Conservation (phyloP, 2,329 filamentous ascomycete species). For the Paramyrothecium roridum region DNA sequence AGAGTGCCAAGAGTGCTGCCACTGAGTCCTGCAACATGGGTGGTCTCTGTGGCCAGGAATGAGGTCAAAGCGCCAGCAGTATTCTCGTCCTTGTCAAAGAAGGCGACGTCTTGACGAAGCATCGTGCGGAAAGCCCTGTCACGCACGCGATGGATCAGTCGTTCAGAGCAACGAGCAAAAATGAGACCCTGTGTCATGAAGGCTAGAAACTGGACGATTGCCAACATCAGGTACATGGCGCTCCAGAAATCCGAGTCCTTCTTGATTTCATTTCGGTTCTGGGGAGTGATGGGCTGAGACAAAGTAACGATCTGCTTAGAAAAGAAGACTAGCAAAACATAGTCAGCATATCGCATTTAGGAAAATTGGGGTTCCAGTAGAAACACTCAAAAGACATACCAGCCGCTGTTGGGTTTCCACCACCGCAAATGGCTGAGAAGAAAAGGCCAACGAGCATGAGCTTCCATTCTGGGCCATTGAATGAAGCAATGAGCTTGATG, state of each 20-base stretch:
- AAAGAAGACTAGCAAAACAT: constrained; percentile 70
- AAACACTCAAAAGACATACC: constrained; percentile 13
- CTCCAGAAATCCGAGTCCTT: constrained; percentile 81
- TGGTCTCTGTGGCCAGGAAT: constrained; percentile 86
- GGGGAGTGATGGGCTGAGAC: constrained; percentile 47
- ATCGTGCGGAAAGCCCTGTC: constrained; percentile 81
- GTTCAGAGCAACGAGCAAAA: constrained; percentile 85
- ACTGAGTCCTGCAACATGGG: constrained; percentile 81
- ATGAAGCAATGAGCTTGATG: constrained; percentile 74
- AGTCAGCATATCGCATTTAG: background rate
- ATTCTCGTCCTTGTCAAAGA: constrained; percentile 88
- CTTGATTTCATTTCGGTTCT: constrained; percentile 55
- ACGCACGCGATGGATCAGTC: constrained; percentile 77
- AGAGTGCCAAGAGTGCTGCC: constrained; percentile 86
- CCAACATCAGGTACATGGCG: constrained; percentile 85
- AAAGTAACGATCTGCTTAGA: constrained; percentile 80
- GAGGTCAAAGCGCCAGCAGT: constrained; percentile 84
- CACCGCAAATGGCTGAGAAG: constrained; percentile 74
- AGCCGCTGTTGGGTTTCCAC: constrained; percentile 65
- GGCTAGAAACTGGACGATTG: constrained; percentile 66
- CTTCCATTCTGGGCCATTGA: constrained; percentile 71
- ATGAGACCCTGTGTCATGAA: constrained; percentile 67
- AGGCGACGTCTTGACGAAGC: constrained; percentile 87
- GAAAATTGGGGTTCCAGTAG: background rate
- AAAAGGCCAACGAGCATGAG: constrained; percentile 71